Evolutionary conservation across 2,329 filamentous ascomycete genomes (phyloP), one percentile per base, ranked within the genome.

Genomic region (Penicillium frequentans): DNA sequence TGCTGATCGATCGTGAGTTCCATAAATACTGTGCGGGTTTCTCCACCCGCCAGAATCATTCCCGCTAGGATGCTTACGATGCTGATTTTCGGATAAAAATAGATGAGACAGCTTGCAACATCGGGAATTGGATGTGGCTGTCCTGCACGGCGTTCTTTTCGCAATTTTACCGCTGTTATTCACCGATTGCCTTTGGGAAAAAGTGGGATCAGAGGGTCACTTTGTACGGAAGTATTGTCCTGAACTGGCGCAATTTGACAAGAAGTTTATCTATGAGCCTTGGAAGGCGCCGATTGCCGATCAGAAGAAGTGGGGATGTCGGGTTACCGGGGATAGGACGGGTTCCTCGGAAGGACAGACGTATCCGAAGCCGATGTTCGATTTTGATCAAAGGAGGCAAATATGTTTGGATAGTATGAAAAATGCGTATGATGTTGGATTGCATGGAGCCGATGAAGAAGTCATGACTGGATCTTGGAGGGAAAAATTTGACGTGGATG

Each of bases 291-390:
- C 86, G 2, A 80, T 87, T 39, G 74, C 74, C 21, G 89, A 91
- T 55, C 86, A 90, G 75, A 89, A 84, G 70, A 85, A 82, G 66
- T 90, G 88, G 55, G 84, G 86, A 0, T 87, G 90, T 51, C 69
- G 83, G 19, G 75, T 90, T 52, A 82, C 78, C 46, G 85, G 84
- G 0, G 80, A 86, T 60, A 82, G 81, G 2, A 69, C 79, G 27
- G 69, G 67, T 7, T 73, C 74, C 21, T 74, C 79, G 3, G 75
- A 78, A 1, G 74, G 81, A 21, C 72, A 68, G 35, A 58, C 74
- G 1, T 93, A 92, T 70, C 88, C 89, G 1, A 87, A 87, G 68
- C 88, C 88, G 1, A 91, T 92, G 83, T 90, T 93, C 69, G 88
- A 92, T 72, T 93, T 92, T 67, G 70, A 77, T 19, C 80, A 85